Base-by-base conservation (phyloP, 2,329 filamentous ascomycete genomes). In the Penicillium vulpinum region DNA sequence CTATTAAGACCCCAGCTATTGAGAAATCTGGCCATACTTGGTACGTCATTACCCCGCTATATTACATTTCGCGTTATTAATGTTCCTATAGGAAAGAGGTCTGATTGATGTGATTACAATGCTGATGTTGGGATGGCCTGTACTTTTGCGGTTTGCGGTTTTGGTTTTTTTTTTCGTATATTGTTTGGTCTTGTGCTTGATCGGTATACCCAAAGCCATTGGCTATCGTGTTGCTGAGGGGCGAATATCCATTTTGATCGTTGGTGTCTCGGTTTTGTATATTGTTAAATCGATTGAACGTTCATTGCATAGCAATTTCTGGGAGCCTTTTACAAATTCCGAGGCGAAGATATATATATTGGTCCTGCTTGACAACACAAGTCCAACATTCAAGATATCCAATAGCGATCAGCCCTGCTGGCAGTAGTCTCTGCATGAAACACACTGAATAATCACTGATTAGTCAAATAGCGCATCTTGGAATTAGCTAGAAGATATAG, bases 1-100 rank as follows among this genome's bases (percentile, higher is more conserved):
- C 86, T 15, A 74, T 77, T 36, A 62, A 61, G 22, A 74, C 74
- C 1, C 70, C 73, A 16, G 61, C 50, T 6, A 40, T 72, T 35
- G 73, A 75, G 48, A 70, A 63, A 26, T 52, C 65, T 7, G 70
- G 68, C 40, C 70, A 67, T 47, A 71, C 68, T 18, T 76, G 73
- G 74, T 76, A 70, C 46, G 71, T 65, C 8, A 33, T 10, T 22
- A 28, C 36, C 6, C 13, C 46, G 41, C 8, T 46, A 10, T 10
- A 35, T 28, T 5, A 28, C 26, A 3, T 9, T 13, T 43, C 9
- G 9, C 18, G n/a, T 40, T 21, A 38, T 59, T 71, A 61, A 71
- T 51, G 9, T 39, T 16, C 29, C 1, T 28, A 39, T 29, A 71
- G 69, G 62, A 71, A 64, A 62, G 69, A 71, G 53, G 64, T 71